Conservation (phyloP, 495 filamentous ascomycete species). For the Xylaria longipes region DNA sequence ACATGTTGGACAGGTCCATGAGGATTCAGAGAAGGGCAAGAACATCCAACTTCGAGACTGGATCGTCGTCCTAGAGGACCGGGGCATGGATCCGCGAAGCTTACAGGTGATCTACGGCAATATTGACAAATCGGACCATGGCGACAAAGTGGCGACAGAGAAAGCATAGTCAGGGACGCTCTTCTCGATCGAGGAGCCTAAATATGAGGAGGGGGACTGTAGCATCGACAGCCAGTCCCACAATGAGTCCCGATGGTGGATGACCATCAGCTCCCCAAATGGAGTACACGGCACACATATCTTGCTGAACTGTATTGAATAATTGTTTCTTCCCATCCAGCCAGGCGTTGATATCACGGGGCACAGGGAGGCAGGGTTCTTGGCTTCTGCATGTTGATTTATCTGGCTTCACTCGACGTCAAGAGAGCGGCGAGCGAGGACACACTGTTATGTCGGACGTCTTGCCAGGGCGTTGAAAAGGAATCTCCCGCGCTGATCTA, state of each 20-base stretch:
- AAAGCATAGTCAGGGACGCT: slow-evolving; percentile 20
- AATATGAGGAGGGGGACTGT: not conserved
- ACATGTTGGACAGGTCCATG: slow-evolving; percentile 65
- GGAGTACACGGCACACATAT: slow-evolving; percentile 6
- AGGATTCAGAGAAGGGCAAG: slow-evolving; percentile 65
- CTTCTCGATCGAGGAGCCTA: not conserved
- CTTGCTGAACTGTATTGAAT: slow-evolving; percentile 34
- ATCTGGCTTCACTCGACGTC: slow-evolving; percentile 2
- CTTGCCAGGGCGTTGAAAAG: not conserved
- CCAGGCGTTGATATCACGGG: slow-evolving; percentile 41
- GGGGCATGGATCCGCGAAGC: slow-evolving; percentile 60
- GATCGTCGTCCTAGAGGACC: slow-evolving; percentile 67
- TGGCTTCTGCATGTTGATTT: slow-evolving; percentile 33
- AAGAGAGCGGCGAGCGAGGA: not conserved
- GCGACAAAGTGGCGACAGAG: slow-evolving; percentile 28
- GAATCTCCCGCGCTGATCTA: slow-evolving; percentile 4
- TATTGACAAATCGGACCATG: slow-evolving; percentile 51
- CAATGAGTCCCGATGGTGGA: not conserved
- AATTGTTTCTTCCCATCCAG: slow-evolving; percentile 36
- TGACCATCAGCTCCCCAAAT: not conserved
- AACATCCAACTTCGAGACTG: slow-evolving; percentile 75
- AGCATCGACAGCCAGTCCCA: not conserved
- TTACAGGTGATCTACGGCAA: slow-evolving; percentile 60
- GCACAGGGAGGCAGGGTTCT: slow-evolving; percentile 31
- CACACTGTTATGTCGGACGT: not conserved